Conservation (phyloP, 768 basidiomycete species). For the Amanita inopinata region DNA sequence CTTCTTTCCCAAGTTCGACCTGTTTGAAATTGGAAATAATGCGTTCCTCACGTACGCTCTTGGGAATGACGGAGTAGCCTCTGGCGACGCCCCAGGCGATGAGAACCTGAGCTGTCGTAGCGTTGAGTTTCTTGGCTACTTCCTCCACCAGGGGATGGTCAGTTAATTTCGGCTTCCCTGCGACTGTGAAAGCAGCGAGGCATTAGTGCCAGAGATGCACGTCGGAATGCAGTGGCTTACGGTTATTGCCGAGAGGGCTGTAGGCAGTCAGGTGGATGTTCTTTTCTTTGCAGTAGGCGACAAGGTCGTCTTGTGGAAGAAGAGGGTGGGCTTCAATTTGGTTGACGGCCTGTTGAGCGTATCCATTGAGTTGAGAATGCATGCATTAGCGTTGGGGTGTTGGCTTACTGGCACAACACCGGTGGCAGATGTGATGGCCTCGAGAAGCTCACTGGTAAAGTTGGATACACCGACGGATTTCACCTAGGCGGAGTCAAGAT, state of each 20-base stretch:
- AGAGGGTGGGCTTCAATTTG: conserved; percentile 82
- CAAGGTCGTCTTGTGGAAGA: conserved; percentile 65
- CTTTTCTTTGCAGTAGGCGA: conserved; percentile 58
- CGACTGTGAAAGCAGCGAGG: conserved; percentile 35
- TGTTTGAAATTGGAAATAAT: conserved; percentile 75
- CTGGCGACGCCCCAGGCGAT: conserved; percentile 72
- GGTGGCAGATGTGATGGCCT: conserved; percentile 59
- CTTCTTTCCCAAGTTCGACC: conserved; percentile 53
- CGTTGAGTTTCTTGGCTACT: conserved; percentile 52
- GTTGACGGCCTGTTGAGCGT: conserved; percentile 44
- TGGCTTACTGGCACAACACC: conserved; percentile 58
- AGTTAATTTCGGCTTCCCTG: conserved; percentile 55
- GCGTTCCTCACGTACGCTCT: conserved; percentile 64
- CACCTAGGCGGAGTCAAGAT: conserved; percentile 30
- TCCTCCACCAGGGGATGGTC: conserved; percentile 53
- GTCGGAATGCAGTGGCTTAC: conserved; percentile 27
- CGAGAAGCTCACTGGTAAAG: conserved; percentile 56
- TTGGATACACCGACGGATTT: conserved; percentile 75
- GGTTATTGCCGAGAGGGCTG: conserved; percentile 74
- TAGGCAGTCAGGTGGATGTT: conserved; percentile 60
- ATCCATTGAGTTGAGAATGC: neutral
- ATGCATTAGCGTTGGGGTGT: neutral
- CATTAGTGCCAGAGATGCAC: neutral
- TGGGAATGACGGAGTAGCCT: conserved; percentile 79
- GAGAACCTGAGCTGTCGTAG: conserved; percentile 72